These are phyloP conservation scores for Purpureocillium lavendulum DNA, from an alignment of 2,329 filamentous ascomycete genomes.

Conservation along the genomic window DNA sequence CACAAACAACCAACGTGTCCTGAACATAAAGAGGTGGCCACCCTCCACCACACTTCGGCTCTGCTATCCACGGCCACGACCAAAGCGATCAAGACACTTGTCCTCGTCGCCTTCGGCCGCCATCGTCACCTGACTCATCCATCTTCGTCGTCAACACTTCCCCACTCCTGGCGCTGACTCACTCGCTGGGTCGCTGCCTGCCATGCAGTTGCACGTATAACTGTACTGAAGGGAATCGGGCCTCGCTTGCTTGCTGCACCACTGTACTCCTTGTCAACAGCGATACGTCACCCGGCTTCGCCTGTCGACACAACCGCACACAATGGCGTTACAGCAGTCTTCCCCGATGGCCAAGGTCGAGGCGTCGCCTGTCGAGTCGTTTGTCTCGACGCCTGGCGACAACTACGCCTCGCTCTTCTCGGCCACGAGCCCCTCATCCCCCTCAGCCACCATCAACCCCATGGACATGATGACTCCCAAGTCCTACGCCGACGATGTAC, in stretches of 20 bases:
- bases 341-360: conserved; percentile 43
- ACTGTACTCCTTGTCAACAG: neutral
- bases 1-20: conserved; percentile 16
- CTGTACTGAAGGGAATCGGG: conserved; percentile 8
- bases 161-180: conserved; percentile 11
- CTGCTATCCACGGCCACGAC: conserved; percentile 6
- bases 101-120: conserved; percentile 13
- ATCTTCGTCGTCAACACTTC: neutral
- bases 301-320: conserved; percentile 2
- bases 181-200: conserved; percentile 12
- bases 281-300: neutral
- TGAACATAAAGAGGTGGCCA: conserved; percentile 25
- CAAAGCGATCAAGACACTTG: conserved; percentile 14
- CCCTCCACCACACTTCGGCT: conserved; percentile 9
- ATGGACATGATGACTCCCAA: conserved; percentile 42
- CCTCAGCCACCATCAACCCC: conserved; percentile 30
- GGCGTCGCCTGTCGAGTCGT: conserved; percentile 44
- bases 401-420: conserved; percentile 41
- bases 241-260: conserved; percentile 3
- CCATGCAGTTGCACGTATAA: conserved; percentile 12
- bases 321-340: conserved; percentile 30
- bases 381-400: conserved; percentile 42
- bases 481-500: conserved; percentile 25
- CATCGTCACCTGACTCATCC: conserved; percentile 13
- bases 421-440: conserved; percentile 19